These are phyloP conservation scores for Acorus gramineus DNA, from an alignment of 106 monocot genomes.

Conservation along the genomic window DNA sequence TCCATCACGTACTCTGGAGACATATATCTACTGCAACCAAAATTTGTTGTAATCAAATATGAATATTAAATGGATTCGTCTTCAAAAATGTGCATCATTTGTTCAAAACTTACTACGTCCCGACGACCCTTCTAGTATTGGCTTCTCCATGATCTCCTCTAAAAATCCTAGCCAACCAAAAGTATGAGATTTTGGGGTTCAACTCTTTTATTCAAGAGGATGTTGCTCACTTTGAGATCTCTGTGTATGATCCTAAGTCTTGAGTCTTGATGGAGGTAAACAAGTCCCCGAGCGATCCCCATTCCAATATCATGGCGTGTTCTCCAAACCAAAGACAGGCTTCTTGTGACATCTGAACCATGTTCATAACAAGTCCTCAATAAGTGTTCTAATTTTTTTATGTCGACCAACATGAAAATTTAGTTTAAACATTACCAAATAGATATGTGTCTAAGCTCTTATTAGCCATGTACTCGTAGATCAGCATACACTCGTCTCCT, in stretches of 20 bases:
- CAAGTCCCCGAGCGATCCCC: neutral
- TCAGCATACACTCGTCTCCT: constrained; percentile 15
- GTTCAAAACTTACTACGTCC: neutral
- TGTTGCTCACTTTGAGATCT: constrained; percentile 1
- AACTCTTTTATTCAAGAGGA: neutral
- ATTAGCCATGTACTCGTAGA: constrained; percentile 33
- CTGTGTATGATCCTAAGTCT: constrained; percentile 2
- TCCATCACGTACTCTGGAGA: constrained; percentile 27
- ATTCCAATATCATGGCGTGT: neutral
- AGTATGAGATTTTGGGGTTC: constrained; percentile 3
- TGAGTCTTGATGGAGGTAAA: constrained; percentile 1
- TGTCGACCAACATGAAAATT: neutral
- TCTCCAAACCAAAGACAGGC: neutral
- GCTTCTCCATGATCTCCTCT: neutral
- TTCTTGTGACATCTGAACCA: neutral
- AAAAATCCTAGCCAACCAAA: neutral
- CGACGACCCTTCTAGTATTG: neutral
- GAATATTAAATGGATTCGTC: too few species aligned
- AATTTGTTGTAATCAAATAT: too few species aligned
- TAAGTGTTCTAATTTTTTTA: too few species aligned
- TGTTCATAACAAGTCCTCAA: too few species aligned
- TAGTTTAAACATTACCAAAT: constrained; percentile 12
- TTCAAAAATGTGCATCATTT: too few species aligned
- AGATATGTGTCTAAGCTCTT: constrained; percentile 26
- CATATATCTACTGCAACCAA: constrained; percentile 17